These are phyloP conservation scores for Tetrapyrgos nigripes DNA, from an alignment of 1,284 basidiomycete species.

Conservation along the genomic window DNA sequence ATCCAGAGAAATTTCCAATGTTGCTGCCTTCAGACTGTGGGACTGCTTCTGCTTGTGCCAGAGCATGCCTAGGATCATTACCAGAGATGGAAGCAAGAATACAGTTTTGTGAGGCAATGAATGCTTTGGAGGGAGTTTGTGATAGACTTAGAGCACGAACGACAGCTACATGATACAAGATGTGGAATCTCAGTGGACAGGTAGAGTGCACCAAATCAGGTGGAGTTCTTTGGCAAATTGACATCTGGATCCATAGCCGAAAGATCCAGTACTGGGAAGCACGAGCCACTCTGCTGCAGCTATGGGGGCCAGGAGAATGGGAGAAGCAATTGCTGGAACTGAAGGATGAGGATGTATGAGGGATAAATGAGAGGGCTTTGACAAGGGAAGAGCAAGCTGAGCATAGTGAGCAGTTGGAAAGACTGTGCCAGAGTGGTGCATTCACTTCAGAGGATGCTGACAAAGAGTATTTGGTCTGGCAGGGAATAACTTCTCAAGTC, in stretches of 20 bases:
- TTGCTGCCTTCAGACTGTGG: not conserved
- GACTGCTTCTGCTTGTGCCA: too few relatives aligned
- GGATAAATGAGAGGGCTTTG: too few relatives aligned
- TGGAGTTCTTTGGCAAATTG: not conserved
- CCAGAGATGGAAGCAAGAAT: not conserved
- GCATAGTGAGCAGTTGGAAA: slow-evolving; percentile 12
- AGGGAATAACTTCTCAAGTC: too few relatives aligned
- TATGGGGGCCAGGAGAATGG: slow-evolving; percentile 15
- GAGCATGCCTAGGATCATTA: not conserved
- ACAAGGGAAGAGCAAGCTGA: too few relatives aligned
- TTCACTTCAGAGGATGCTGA: too few relatives aligned
- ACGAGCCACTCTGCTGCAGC: not conserved
- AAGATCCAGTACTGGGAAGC: not conserved
- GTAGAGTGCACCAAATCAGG: slow-evolving; percentile 1
- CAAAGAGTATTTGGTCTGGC: too few relatives aligned
- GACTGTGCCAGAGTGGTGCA: too few relatives aligned
- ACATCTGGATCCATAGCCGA: not conserved
- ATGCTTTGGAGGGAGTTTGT: not conserved
- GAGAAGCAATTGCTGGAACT: not conserved
- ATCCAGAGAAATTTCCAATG: not conserved
- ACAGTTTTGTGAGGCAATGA: not conserved
- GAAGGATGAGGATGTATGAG: slow-evolving; percentile 14
- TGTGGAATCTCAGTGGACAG: not conserved
- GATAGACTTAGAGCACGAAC: not conserved
- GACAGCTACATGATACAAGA: not conserved